A percentile compares a stretch with the other conserved stretches of the same genome.
Conservation (phyloP, 2,329 filamentous ascomycete genomes). For the Exophiala sideris region DNA sequence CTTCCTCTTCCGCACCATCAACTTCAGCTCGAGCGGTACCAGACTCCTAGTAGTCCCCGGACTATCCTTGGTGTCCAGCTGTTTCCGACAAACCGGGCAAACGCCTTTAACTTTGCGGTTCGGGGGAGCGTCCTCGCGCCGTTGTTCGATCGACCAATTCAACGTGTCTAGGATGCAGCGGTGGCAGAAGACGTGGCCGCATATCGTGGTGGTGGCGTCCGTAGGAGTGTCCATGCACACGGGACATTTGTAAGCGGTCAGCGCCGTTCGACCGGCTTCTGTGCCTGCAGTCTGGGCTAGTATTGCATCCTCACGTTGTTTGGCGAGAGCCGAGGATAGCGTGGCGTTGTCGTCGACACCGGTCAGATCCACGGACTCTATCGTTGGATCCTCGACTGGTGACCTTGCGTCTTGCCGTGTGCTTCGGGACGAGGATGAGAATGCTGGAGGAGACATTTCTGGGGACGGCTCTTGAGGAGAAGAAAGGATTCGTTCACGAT, state of each 20-base stretch:
- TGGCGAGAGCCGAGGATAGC: constrained; percentile 48
- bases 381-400: constrained; percentile 5
- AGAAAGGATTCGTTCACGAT: constrained; percentile 8
- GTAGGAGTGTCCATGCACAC: constrained; percentile 62
- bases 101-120: constrained; percentile 36
- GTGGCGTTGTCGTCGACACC: constrained; percentile 40
- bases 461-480: background rate
- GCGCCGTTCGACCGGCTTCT: constrained; percentile 35
- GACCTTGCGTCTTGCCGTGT: background rate
- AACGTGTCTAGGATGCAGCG: constrained; percentile 61
- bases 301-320: constrained; percentile 52
- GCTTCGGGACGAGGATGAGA: constrained; percentile 11
- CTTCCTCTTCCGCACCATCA: constrained; percentile 17
- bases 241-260: constrained; percentile 55
- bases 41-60: constrained; percentile 29
- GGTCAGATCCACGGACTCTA: constrained; percentile 53
- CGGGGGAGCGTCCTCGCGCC: constrained; percentile 36
- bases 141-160: constrained; percentile 52
- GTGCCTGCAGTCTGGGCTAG: constrained; percentile 37
- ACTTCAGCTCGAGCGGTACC: constrained; percentile 26
- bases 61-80: constrained; percentile 36
- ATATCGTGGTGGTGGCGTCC: constrained; percentile 58
- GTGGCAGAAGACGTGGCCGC: constrained; percentile 64
- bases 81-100: constrained; percentile 46
- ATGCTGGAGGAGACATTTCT: constrained; percentile 15